Evolutionary conservation across 495 filamentous ascomycete species (phyloP).

Genomic region (Penicillium riverlandense): DNA sequence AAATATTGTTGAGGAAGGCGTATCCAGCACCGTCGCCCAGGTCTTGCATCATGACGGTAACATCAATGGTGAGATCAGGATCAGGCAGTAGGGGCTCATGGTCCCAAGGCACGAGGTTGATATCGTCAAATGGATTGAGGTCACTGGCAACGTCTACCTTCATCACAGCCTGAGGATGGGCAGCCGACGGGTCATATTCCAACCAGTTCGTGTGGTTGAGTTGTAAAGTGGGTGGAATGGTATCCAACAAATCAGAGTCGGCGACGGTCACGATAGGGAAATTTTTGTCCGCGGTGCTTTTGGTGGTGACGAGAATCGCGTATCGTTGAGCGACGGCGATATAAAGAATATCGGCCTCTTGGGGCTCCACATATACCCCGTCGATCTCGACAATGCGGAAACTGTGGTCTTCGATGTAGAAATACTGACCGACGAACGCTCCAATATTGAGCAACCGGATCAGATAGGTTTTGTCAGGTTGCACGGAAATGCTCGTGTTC

Average conservation of each 20-base stretch:
- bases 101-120: slow-evolving; percentile 43
- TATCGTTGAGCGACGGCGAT: slow-evolving; percentile 65
- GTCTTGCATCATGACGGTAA: slow-evolving; percentile 44
- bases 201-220: slow-evolving; percentile 77
- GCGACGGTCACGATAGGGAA: slow-evolving; percentile 52
- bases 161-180: slow-evolving; percentile 45
- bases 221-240: slow-evolving; percentile 28
- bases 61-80: slow-evolving; percentile 19
- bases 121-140: slow-evolving; percentile 41
- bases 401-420: slow-evolving; percentile 70
- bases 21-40: slow-evolving; percentile 26
- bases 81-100: slow-evolving; percentile 32
- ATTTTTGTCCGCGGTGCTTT: slow-evolving; percentile 55
- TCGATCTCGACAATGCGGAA: slow-evolving; percentile 52
- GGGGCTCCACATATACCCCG: slow-evolving; percentile 47
- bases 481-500: slow-evolving; percentile 49
- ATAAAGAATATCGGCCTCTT: slow-evolving; percentile 55
- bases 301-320: slow-evolving; percentile 59
- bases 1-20: slow-evolving; percentile 77
- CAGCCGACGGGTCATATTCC: slow-evolving; percentile 54
- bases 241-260: slow-evolving; percentile 26
- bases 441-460: slow-evolving; percentile 71
- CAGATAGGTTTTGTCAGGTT: slow-evolving; percentile 73
- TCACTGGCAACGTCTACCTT: slow-evolving; percentile 37
- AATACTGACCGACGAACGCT: slow-evolving; percentile 67